These are phyloP conservation scores for Penicillium psychrofluorescens DNA, from an alignment of 495 filamentous ascomycete species.

Conservation along the genomic window DNA sequence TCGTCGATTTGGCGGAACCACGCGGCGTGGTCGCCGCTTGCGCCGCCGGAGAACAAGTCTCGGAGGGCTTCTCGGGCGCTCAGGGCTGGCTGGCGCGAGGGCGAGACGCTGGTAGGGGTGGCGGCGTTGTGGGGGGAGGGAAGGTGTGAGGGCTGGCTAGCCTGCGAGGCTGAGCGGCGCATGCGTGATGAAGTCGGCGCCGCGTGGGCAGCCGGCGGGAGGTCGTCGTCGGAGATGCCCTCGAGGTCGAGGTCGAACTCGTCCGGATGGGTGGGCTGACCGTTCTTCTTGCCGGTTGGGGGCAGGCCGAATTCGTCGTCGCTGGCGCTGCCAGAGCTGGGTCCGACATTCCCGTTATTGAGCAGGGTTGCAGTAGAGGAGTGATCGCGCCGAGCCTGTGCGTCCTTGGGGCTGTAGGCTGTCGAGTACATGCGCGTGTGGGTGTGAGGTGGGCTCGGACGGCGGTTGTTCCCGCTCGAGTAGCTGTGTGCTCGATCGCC, in stretches of 20 bases:
- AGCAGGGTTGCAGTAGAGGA: slow-evolving; percentile 34
- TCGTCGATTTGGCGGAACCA: slow-evolving; percentile 94
- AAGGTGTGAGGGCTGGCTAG: no score
- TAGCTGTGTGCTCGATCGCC: slow-evolving; percentile 36
- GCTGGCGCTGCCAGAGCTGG: slow-evolving; percentile 44
- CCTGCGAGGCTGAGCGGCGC: slow-evolving; percentile 48
- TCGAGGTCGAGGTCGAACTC: slow-evolving; percentile 39
- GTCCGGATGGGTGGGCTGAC: slow-evolving; percentile 50
- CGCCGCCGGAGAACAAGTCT: slow-evolving; percentile 61
- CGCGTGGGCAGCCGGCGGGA: slow-evolving; percentile 37
- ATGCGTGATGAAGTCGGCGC: slow-evolving; percentile 28
- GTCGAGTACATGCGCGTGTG: slow-evolving; percentile 51
- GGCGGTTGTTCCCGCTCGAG: slow-evolving; percentile 47
- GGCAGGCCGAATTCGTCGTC: slow-evolving; percentile 47
- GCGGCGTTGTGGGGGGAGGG: slow-evolving; percentile 20
- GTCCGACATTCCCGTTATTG: slow-evolving; percentile 18
- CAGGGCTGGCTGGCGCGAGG: slow-evolving; percentile 21
- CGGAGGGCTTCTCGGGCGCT: slow-evolving; percentile 61
- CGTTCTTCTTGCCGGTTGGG: slow-evolving; percentile 49
- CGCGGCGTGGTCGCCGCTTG: slow-evolving; percentile 79
- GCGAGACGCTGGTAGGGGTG: slow-evolving; percentile 20
- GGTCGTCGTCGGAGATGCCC: slow-evolving; percentile 40
- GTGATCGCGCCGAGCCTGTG: slow-evolving; percentile 31
- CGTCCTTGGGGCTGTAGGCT: slow-evolving; percentile 43
- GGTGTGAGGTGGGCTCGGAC: slow-evolving; percentile 37